These are phyloP conservation scores for Coccomyxa sp. DNA, from an alignment of 139 green algal species.

Conservation along the genomic window DNA sequence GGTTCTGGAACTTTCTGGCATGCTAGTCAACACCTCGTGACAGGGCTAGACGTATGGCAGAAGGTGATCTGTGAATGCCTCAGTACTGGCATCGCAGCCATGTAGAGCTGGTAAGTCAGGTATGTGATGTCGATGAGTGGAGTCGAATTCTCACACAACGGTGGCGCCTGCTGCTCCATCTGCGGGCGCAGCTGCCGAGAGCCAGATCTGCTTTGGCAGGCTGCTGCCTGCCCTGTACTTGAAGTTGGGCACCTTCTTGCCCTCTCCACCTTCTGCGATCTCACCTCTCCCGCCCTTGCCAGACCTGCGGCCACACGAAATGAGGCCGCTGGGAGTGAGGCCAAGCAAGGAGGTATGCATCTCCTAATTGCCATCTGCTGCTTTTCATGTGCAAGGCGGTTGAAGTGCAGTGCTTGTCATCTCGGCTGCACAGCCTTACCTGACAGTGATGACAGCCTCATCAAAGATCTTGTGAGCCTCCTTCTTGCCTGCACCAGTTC, in stretches of 20 bases:
- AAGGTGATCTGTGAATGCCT: not conserved
- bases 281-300: constrained; percentile 67
- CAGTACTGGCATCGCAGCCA: not conserved
- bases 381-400: too few relatives aligned
- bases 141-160: constrained; percentile 31
- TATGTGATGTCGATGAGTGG: too few relatives aligned
- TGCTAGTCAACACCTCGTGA: too few relatives aligned
- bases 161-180: constrained; percentile 60
- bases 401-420: too few relatives aligned
- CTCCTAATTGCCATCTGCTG: too few relatives aligned
- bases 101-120: not conserved
- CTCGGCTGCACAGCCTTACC: constrained; percentile 20
- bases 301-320: constrained; percentile 31
- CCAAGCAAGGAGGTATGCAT: too few relatives aligned
- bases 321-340: too few relatives aligned
- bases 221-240: constrained; percentile 71
- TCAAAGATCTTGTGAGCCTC: constrained; percentile 77
- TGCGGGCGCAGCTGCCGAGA: constrained; percentile 47
- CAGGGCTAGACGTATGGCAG: not conserved
- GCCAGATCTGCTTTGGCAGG: constrained; percentile 66
- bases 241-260: constrained; percentile 67
- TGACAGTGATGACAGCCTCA: constrained; percentile 59
- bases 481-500: not conserved
- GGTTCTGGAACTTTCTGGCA: not conserved
- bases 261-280: constrained; percentile 46